Conservation (phyloP, 257 asterid genomes). For the Solanum virginianum region DNA sequence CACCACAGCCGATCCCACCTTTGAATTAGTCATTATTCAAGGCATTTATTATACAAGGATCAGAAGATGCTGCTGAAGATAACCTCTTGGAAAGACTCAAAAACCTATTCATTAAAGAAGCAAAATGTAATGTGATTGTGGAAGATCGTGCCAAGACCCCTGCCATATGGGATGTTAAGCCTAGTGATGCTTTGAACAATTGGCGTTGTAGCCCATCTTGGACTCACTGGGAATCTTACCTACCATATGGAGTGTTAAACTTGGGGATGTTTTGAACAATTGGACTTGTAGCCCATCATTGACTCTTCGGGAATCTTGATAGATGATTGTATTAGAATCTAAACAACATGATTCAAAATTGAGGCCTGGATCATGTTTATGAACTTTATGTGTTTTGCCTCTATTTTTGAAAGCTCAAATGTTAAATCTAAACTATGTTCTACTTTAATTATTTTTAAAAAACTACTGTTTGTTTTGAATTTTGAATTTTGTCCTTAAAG, state of each 20-base stretch:
- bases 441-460: too few species aligned
- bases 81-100: neutral
- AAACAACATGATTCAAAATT: neutral
- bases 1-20: neutral
- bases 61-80: neutral
- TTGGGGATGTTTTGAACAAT: neutral
- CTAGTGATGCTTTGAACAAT: neutral
- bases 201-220: too few species aligned
- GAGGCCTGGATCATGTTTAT: too few species aligned
- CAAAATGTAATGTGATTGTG: accelerated
- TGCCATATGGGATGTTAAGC: neutral
- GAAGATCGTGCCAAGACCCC: neutral
- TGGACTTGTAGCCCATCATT: too few species aligned
- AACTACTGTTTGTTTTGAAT: too few species aligned
- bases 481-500: too few species aligned
- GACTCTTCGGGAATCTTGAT: neutral
- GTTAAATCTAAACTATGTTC: too few species aligned
- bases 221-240: neutral
- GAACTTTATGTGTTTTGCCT: too few species aligned
- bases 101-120: neutral
- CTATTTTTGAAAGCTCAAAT: too few species aligned
- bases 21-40: neutral
- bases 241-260: neutral
- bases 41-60: neutral
- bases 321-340: neutral